Conservation (phyloP, 2,329 filamentous ascomycete species). For the Teratosphaeria gauchensis region DNA sequence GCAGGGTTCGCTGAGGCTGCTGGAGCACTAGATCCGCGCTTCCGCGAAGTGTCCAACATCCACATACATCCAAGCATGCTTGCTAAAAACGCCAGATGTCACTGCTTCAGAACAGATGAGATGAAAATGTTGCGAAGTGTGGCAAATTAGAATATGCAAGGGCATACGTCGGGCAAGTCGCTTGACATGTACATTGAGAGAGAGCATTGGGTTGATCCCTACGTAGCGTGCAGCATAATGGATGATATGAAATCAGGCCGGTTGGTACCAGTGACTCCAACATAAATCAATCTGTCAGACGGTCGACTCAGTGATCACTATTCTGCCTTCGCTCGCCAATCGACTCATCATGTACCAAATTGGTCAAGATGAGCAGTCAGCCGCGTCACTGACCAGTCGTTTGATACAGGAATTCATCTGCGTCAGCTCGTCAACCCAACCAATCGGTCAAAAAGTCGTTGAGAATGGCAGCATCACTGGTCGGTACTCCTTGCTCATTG, state of each 20-base stretch:
- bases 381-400: too few relatives aligned
- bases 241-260: neutral
- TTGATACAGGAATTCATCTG: too few relatives aligned
- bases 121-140: neutral
- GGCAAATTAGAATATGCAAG: neutral
- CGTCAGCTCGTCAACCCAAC: too few relatives aligned
- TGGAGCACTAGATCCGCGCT: constrained; percentile 50
- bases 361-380: too few relatives aligned
- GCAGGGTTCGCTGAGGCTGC: constrained; percentile 78
- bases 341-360: too few relatives aligned
- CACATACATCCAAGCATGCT: neutral
- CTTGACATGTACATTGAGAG: neutral
- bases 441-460: too few relatives aligned
- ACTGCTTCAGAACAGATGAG: neutral
- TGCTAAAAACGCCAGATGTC: neutral
- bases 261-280: neutral
- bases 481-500: too few relatives aligned
- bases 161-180: neutral
- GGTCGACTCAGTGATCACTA: neutral
- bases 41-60: neutral
- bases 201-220: neutral
- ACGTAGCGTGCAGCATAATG: neutral
- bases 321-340: neutral
- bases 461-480: too few relatives aligned
- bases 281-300: neutral